Evolutionary conservation across 192 early-diverging fungal genomes (phyloP), one percentile per base, ranked within the genome.

Genomic region (Coemansia umbellata): DNA sequence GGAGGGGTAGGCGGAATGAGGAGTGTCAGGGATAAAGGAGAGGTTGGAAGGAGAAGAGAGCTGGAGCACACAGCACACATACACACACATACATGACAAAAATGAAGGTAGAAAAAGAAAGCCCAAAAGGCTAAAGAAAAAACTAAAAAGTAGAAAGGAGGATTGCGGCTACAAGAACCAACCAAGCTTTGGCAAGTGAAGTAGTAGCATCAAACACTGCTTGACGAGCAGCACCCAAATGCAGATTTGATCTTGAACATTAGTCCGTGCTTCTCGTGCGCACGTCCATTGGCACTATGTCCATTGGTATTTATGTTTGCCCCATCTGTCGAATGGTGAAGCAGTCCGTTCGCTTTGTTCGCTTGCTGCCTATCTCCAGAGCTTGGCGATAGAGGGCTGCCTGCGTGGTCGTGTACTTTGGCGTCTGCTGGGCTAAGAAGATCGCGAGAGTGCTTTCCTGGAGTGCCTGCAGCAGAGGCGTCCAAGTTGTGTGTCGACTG

Each of bases 161-260:
- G n/a, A 21, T 39, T 19, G 43, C 11, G 21, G 5, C 1, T 3
- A 7, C 9, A 21, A 22, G 24, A 8, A 17, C 41, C 5, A 22
- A 42, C 18, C 9, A 2, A 0, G 0, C 5, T 5, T n/a, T 45
- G 24, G n/a, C n/a, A n/a, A n/a, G n/a, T n/a, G n/a, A n/a, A n/a
- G n/a, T 3, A 3, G 7, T 37, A 24, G 28, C 43, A 19, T 47
- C 32, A 69, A 37, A 59, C 63, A 37, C 62, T 66, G 61, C 59
- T 62, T 4, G 62, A 69, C 37, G 62, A 66, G 52, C 67, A 66
- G 58, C 67, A 77, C 23, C 63, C 60, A 50, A 69, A 77, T 23
- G 59, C 70, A 55, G 70, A 66, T 55, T 66, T 74, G 43, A 74
- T 58, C 70, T 74, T 74, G 40, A 74, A 74, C 70, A 74, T 74